phyloP scores from a whole-genome alignment of 805 yeast genomes.

The Kuraishia ogatae region DNA sequence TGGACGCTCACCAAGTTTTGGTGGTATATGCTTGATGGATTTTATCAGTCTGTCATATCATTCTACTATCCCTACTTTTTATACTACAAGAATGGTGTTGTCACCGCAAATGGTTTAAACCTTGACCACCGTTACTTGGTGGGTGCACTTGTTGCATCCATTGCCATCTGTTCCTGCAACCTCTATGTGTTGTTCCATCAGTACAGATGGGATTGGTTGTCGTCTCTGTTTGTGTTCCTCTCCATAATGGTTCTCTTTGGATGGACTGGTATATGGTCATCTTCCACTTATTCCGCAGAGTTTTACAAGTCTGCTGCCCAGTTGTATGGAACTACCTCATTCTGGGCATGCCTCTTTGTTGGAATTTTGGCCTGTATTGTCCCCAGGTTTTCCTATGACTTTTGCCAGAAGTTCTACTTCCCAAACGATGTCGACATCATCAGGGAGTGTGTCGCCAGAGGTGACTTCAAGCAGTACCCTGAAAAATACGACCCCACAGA shows the following conservation, averaged over 20 bases:
- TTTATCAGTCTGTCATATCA: conserved; percentile 64
- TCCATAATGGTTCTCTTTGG: conserved; percentile 55
- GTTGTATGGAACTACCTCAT: conserved; percentile 49
- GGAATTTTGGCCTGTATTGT: conserved; percentile 57
- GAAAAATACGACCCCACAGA: conserved; percentile 72
- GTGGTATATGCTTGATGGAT: conserved; percentile 70
- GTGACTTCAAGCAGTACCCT: conserved; percentile 63
- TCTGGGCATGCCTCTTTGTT: conserved; percentile 60
- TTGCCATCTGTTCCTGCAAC: conserved; percentile 62
- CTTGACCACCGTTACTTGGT: conserved; percentile 68
- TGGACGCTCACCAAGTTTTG: conserved; percentile 64
- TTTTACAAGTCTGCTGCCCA: conserved; percentile 61
- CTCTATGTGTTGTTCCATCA: conserved; percentile 58
- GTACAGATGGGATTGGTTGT: conserved; percentile 77
- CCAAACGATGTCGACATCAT: conserved; percentile 70
- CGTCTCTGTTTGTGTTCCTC: conserved; percentile 42
- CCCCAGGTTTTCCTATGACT: conserved; percentile 61
- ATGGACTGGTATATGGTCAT: conserved; percentile 80
- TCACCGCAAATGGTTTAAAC: conserved; percentile 42
- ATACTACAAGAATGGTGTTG: conserved; percentile 32
- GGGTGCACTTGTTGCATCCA: conserved; percentile 59
- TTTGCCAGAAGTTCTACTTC: conserved; percentile 36
- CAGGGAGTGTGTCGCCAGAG: conserved; percentile 59
- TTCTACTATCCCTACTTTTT: conserved; percentile 67
- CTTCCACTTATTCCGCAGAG: conserved; percentile 42